Conservation (phyloP, 768 basidiomycete genomes). For the Mrakia frigida region DNA sequence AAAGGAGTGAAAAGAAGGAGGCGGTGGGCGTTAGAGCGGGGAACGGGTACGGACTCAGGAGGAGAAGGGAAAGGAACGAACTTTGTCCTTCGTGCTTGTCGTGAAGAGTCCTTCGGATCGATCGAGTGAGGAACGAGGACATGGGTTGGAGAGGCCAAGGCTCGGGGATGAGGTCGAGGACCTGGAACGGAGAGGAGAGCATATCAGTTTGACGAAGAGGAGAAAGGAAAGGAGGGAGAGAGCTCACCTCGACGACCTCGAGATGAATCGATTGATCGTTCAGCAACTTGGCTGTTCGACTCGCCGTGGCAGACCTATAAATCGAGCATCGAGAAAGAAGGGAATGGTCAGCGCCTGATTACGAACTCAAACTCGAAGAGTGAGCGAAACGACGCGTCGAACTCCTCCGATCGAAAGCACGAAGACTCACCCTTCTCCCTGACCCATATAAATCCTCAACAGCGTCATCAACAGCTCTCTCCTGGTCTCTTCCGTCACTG, state of each 20-base stretch:
- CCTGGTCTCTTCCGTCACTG: conserved; percentile 53
- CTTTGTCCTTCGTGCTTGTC: conserved; percentile 36
- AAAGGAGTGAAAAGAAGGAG: no score
- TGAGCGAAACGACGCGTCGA: neutral
- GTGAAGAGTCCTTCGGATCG: conserved; percentile 71
- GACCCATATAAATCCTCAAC: conserved; percentile 72
- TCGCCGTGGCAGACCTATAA: conserved; percentile 53
- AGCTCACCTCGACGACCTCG: conserved; percentile 67
- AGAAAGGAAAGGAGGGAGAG: neutral
- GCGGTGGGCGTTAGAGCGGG: neutral
- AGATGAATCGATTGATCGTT: conserved; percentile 75
- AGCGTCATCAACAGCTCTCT: conserved; percentile 62
- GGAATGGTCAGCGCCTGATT: neutral
- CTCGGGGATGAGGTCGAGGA: conserved; percentile 56
- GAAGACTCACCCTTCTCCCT: conserved; percentile 55
- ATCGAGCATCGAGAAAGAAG: neutral
- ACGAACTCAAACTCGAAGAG: neutral
- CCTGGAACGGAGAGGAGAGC: conserved; percentile 48
- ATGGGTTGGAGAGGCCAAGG: conserved; percentile 69
- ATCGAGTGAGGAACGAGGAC: conserved; percentile 71
- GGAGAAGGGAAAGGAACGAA: neutral
- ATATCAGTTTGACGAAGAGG: neutral
- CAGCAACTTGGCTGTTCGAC: conserved; percentile 63
- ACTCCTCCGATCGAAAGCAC: neutral
- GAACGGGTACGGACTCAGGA: neutral